Evolutionary conservation across 169 alveolate species (phyloP).

Genomic region (Cyclospora cayetanensis): DNA sequence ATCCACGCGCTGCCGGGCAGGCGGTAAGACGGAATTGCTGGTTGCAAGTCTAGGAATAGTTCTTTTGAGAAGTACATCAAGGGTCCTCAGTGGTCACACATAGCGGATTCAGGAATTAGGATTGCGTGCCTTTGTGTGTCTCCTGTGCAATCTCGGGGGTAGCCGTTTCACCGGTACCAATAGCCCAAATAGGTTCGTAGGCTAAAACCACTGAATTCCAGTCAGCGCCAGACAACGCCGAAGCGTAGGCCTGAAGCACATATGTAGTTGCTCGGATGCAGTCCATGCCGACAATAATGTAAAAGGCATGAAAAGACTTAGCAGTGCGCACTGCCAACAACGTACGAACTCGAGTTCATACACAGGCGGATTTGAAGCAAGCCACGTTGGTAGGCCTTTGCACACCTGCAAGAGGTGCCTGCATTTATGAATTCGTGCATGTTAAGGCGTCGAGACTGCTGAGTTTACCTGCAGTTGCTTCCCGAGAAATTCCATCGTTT

Average conservation of each 20-base stretch:
- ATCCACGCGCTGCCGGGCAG: no score
- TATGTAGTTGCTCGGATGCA: no score
- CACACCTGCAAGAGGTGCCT: no score
- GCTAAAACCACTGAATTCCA: slow-evolving; percentile 95
- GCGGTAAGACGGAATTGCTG: no score
- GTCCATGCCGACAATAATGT: no score
- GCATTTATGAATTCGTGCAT: no score
- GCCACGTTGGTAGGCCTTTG: neutral
- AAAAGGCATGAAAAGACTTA: no score
- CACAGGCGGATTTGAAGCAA: slow-evolving; percentile 52
- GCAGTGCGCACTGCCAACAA: no score
- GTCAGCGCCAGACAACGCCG: slow-evolving; percentile 36
- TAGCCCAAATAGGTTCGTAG: slow-evolving; percentile 99
- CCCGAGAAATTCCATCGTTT: slow-evolving; percentile 90
- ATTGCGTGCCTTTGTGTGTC: slow-evolving; percentile 86
- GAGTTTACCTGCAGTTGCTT: slow-evolving; percentile 85
- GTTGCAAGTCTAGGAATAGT: no score
- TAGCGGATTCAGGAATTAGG: neutral
- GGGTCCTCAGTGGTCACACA: no score
- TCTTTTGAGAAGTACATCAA: no score
- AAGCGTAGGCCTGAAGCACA: neutral
- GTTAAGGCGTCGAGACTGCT: neutral
- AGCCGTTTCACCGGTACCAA: slow-evolving; percentile 97
- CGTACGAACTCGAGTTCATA: no score
- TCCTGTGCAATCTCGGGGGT: slow-evolving; percentile 94